Percentiles rank a stretch among this genome's conserved stretches.
These are phyloP conservation scores for Liriodendron chinense DNA, from an alignment of 164 flowering plant genomes.

Conservation along the genomic window DNA sequence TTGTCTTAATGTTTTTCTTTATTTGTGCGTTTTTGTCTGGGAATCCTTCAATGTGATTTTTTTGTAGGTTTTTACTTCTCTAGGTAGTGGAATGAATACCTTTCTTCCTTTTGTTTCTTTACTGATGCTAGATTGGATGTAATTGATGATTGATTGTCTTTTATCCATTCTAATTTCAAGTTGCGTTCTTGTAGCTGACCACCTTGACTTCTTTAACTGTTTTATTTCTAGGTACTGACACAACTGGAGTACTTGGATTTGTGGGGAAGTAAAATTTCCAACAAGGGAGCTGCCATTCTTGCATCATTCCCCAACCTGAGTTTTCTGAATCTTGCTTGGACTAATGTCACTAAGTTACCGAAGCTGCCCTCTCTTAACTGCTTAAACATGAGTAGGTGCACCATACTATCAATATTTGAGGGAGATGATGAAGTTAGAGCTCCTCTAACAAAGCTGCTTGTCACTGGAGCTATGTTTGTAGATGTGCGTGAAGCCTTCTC, in stretches of 20 bases:
- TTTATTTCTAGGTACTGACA: conserved; percentile 50
- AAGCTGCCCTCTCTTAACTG: conserved; percentile 45
- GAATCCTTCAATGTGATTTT: neutral
- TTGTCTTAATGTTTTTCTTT: too few species aligned
- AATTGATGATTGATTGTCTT: neutral
- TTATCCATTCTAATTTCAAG: neutral
- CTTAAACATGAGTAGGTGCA: conserved; percentile 85
- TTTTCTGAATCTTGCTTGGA: conserved; percentile 87
- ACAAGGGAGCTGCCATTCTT: conserved; percentile 52
- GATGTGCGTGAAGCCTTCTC: conserved; percentile 43
- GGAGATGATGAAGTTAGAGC: conserved; percentile 33
- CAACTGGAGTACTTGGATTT: conserved; percentile 70
- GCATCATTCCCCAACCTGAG: conserved; percentile 52
- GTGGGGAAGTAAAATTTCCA: conserved; percentile 86
- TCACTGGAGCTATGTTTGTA: conserved; percentile 48
- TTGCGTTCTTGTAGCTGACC: neutral
- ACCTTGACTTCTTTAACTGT: neutral
- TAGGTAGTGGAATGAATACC: neutral
- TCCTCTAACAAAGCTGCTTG: conserved; percentile 45
- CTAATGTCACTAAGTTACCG: conserved; percentile 65
- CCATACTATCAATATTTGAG: conserved; percentile 44
- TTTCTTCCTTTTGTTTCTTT: neutral
- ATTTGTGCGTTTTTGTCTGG: too few species aligned
- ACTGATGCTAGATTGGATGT: neutral
- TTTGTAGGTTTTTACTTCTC: neutral